Base-by-base conservation (phyloP, 1,284 basidiomycete species). In the Pyrrhoderma noxium region DNA sequence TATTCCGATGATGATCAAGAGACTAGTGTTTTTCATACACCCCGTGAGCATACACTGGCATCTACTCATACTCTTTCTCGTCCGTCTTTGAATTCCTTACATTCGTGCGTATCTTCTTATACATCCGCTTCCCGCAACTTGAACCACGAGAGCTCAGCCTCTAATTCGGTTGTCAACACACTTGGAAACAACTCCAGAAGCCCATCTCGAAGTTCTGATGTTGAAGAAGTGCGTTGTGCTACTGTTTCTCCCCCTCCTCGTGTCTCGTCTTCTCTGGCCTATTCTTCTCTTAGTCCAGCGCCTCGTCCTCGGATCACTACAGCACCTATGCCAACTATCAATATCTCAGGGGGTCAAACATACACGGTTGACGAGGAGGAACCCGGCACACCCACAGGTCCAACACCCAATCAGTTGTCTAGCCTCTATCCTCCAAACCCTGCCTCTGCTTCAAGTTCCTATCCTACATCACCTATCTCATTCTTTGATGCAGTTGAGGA, bases 401-500 rank as follows among this genome's bases (percentile, higher is more conserved):
- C 27, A 5, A 11, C 11, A 5, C 7, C 27, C 27, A 31, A 31
- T 31, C 27, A 11, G 27, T 27, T 13, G n/a, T 22, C 13, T 18
- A 35, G 4, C 25, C 16, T 42, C 22, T 48, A 35, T 22, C 38
- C 27, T 31, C 27, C 27, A 31, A 31, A 31, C 11, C 27, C 27
- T 31, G 27, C 27, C 27, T 31, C 27, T 11, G 11, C 27, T 31
- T 11, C 27, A 40, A 21, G 77, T 75, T 37, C 79, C 77, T 76
- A 77, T 23, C 69, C 73, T 8, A 71, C 78, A 8, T 77, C 82
- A 8, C 76, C 82, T 0, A 75, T 79, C 23, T 77, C 77, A 40
- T 88, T 88, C 70, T 88, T 88, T 64, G 85, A 88, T 64, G 75
- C 68, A 54, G 77, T 88, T 48, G 80, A 86, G 59, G 68, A 71